A percentile compares a stretch with the other conserved stretches of the same genome.
These are phyloP conservation scores for Tetrapisispora arboricola DNA, from an alignment of 805 yeast genomes.

Conservation along the genomic window DNA sequence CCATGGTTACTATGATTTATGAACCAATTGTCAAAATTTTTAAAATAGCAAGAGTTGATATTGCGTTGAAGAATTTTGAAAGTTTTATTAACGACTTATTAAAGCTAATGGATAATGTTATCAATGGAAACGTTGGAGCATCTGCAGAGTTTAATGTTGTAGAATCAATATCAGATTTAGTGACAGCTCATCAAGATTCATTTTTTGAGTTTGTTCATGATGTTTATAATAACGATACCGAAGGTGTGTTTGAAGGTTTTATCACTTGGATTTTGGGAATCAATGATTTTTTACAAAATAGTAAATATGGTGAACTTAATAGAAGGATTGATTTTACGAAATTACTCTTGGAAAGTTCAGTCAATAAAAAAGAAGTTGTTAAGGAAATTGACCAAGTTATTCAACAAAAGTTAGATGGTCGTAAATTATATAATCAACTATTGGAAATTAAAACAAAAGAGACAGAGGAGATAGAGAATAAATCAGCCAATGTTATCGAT, in stretches of 20 bases:
- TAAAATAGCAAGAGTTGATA: constrained; percentile 53
- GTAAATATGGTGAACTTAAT: constrained; percentile 36
- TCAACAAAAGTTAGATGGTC: constrained; percentile 28
- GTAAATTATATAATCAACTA: constrained; percentile 24
- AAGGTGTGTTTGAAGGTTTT: constrained; percentile 59
- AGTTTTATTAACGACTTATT: constrained; percentile 60
- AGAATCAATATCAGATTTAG: constrained; percentile 48
- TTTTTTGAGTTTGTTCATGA: constrained; percentile 70
- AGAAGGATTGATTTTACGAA: constrained; percentile 38
- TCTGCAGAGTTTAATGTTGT: constrained; percentile 52
- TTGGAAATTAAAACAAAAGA: constrained; percentile 18
- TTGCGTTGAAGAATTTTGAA: constrained; percentile 54
- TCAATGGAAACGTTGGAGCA: constrained; percentile 33
- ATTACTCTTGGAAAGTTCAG: constrained; percentile 13
- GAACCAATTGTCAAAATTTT: constrained; percentile 64
- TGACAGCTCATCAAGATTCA: constrained; percentile 62
- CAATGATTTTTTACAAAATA: constrained; percentile 50
- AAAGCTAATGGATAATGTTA: constrained; percentile 41
- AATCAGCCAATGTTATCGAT: constrained; percentile 12
- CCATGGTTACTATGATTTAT: constrained; percentile 60
- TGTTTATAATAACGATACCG: constrained; percentile 68
- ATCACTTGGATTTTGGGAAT: constrained; percentile 66
- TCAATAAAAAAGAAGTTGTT: constrained; percentile 24
- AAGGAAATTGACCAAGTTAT: constrained; percentile 34
- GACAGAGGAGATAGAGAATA: constrained; percentile 11